These are phyloP conservation scores for Tausonia pullulans DNA, from an alignment of 1,284 basidiomycete genomes.

Conservation along the genomic window DNA sequence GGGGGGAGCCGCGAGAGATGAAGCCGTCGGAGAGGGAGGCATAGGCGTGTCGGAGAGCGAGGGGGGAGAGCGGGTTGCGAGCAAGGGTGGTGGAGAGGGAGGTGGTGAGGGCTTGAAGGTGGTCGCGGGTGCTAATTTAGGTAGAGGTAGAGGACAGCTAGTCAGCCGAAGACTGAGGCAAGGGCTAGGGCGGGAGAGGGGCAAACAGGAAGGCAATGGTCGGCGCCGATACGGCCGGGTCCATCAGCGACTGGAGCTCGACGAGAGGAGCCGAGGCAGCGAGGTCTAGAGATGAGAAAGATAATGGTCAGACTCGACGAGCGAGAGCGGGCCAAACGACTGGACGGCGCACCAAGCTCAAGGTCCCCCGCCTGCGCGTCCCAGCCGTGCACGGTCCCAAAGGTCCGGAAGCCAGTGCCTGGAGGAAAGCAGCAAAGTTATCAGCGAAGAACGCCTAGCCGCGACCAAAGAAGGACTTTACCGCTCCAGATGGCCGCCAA, in stretches of 20 bases:
- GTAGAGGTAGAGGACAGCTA: not conserved
- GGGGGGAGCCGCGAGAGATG: conserved; percentile 20
- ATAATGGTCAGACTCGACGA: not conserved
- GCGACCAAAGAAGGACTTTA: conserved; percentile 13
- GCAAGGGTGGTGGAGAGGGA: conserved; percentile 21
- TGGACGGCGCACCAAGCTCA: not conserved
- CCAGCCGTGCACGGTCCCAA: conserved; percentile 21
- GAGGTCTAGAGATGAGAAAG: not conserved
- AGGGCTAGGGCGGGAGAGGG: not conserved
- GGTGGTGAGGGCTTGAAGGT: conserved; percentile 25
- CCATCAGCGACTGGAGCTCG: conserved; percentile 21
- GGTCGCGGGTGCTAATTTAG: conserved; percentile 20
- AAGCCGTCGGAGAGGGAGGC: conserved; percentile 25
- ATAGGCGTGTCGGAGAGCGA: conserved; percentile 27
- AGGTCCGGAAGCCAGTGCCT: conserved; percentile 29
- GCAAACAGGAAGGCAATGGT: conserved; percentile 14
- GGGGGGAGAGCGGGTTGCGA: conserved; percentile 20
- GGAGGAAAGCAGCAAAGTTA: not conserved
- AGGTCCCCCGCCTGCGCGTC: conserved; percentile 17
- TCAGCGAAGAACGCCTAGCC: not conserved
- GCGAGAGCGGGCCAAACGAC: not conserved
- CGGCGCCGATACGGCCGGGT: conserved; percentile 14
- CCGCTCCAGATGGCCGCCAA: conserved; percentile 30
- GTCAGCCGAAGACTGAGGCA: conserved; percentile 12
- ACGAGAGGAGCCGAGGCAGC: not conserved